These are phyloP conservation scores for Suhomyces pyralidae DNA, from an alignment of 805 yeast species.

Conservation along the genomic window DNA sequence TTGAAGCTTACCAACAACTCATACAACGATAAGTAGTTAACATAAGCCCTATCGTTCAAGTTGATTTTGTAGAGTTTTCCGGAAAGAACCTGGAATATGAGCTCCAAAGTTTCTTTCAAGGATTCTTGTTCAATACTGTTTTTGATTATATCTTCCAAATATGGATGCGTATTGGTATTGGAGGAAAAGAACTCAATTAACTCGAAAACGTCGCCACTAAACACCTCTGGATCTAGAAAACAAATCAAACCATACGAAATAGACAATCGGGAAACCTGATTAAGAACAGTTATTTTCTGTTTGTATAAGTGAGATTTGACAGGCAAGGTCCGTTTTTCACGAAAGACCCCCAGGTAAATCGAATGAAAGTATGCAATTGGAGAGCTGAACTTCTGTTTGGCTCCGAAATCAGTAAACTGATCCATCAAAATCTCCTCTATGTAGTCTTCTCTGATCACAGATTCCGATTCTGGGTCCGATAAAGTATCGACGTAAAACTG, in stretches of 20 bases:
- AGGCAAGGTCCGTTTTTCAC: constrained; percentile 41
- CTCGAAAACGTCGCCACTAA: constrained; percentile 35
- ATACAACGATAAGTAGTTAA: constrained; percentile 51
- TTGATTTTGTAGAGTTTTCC: constrained; percentile 36
- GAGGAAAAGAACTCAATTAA: constrained; percentile 22
- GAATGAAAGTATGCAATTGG: constrained; percentile 49
- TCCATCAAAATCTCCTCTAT: constrained; percentile 57
- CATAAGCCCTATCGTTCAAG: constrained; percentile 50
- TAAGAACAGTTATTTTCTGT: constrained; percentile 39
- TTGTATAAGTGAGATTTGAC: constrained; percentile 37
- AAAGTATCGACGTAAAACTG: not conserved
- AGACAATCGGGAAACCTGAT: constrained; percentile 47
- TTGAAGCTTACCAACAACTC: constrained; percentile 60
- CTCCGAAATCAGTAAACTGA: constrained; percentile 53
- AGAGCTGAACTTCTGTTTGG: constrained; percentile 25
- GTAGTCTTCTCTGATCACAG: constrained; percentile 22
- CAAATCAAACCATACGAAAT: constrained; percentile 65
- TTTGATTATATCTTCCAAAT: constrained; percentile 53
- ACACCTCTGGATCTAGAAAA: constrained; percentile 68
- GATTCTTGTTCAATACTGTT: constrained; percentile 67
- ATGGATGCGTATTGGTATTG: constrained; percentile 24
- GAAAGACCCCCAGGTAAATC: constrained; percentile 42
- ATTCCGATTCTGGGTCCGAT: not conserved
- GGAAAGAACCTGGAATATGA: constrained; percentile 47
- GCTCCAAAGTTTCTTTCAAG: constrained; percentile 55